Conservation (phyloP, 805 yeast species). For the Tetrapisispora arboricola region DNA sequence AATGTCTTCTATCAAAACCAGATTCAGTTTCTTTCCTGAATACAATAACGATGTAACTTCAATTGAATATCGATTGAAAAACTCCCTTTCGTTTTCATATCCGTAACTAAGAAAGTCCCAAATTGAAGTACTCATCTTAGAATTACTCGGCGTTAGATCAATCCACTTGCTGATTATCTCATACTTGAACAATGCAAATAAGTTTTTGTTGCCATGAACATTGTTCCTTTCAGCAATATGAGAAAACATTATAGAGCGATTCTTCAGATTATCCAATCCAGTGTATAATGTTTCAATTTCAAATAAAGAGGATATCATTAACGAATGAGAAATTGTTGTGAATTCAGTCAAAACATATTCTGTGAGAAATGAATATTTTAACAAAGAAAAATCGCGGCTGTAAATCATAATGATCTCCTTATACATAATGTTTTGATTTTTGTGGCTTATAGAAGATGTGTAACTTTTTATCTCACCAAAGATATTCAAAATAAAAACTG, state of each 20-base stretch:
- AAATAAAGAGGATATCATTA: constrained; percentile 9
- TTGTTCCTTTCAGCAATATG: constrained; percentile 2
- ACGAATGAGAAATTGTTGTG: constrained; percentile 15
- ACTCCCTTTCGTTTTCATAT: constrained; percentile 7
- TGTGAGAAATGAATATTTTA: constrained; percentile 23
- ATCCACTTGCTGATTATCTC: constrained; percentile 17
- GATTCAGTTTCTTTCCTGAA: constrained; percentile 4
- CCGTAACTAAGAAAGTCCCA: constrained; percentile 10
- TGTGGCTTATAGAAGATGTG: constrained; percentile 15
- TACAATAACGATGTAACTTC: constrained; percentile 17
- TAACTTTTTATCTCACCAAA: constrained; percentile 11
- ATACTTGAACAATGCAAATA: constrained; percentile 18
- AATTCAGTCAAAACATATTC: constrained; percentile 14
- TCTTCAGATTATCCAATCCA: no score
- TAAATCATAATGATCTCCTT: constrained; percentile 19
- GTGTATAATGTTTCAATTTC: constrained; percentile 8
- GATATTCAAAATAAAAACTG: constrained; percentile 3
- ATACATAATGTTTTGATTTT: constrained; percentile 23
- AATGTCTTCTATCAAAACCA: background rate
- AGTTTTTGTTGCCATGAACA: no score
- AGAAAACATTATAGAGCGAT: no score
- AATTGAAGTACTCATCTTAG: background rate
- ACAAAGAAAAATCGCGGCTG: constrained; percentile 14
- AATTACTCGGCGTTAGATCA: background rate
- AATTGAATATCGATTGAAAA: constrained; percentile 8